Evolutionary conservation across 371 early-diverging fungal species (phyloP).

Genomic region (Lichtheimia hyalospora): DNA sequence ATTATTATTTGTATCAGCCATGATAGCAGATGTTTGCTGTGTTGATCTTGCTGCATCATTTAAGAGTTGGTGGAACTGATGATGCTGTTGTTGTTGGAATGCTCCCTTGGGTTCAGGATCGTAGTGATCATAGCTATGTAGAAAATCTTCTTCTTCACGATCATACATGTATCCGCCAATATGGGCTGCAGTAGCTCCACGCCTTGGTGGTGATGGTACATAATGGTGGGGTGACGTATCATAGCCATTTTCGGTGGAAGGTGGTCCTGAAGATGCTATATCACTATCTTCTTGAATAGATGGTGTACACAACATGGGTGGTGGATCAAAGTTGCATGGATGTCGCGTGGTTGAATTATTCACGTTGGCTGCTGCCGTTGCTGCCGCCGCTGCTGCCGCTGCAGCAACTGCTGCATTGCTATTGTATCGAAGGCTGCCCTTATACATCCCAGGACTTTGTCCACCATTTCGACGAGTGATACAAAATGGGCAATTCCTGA

Average conservation of each 20-base stretch:
- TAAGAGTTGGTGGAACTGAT: not conserved
- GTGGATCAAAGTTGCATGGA: not conserved
- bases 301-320: slow-evolving; percentile 5
- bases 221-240: slow-evolving; percentile 1
- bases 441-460: slow-evolving; percentile 16
- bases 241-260: slow-evolving; percentile 5
- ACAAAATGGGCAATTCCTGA: slow-evolving; percentile 60
- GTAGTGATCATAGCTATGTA: not conserved
- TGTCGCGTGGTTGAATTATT: no score
- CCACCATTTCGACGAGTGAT: slow-evolving; percentile 39
- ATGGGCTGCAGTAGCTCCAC: not conserved
- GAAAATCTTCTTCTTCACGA: not conserved
- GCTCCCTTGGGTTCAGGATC: no score
- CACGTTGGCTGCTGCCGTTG: slow-evolving; percentile 1
- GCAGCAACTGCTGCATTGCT: slow-evolving; percentile 9
- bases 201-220: not conserved
- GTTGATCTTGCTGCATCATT: no score
- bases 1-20: no score
- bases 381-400: slow-evolving; percentile 10
- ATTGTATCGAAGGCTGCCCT: not conserved
- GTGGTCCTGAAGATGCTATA: slow-evolving; percentile 11
- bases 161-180: slow-evolving; percentile 1
- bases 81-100: not conserved
- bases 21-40: no score
- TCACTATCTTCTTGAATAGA: slow-evolving; percentile 10